phyloP scores from a whole-genome alignment of 495 filamentous ascomycete species.

The Immersiella caudata region DNA sequence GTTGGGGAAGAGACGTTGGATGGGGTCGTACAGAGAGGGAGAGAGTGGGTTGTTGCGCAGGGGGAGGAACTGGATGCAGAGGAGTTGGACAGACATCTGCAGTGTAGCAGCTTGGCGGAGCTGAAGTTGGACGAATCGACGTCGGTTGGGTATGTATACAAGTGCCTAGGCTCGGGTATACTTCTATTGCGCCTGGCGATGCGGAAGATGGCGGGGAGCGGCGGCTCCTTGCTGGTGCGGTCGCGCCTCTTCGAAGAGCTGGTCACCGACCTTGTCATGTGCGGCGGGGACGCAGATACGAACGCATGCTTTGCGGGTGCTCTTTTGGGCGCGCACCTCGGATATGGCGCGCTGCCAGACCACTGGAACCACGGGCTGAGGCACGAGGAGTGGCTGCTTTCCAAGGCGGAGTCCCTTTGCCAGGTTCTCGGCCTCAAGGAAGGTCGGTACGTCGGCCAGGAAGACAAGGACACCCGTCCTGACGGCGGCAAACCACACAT shows the following conservation, averaged over 20 bases:
- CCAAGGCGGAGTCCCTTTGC: conserved; percentile 38
- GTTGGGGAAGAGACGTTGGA: conserved; percentile 38
- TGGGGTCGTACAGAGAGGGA: conserved; percentile 29
- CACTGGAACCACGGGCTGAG: conserved; percentile 49
- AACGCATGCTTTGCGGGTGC: conserved; percentile 54
- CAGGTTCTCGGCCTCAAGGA: conserved; percentile 34
- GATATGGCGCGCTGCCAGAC: conserved; percentile 42
- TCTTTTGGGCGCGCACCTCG: conserved; percentile 46
- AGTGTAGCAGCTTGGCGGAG: conserved; percentile 33
- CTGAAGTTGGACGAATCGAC: conserved; percentile 44
- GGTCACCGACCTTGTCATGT: conserved; percentile 49
- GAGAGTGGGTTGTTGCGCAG: conserved; percentile 29
- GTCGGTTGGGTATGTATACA: conserved; percentile 55
- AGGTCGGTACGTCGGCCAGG: conserved; percentile 31
- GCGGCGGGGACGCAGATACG: conserved; percentile 54
- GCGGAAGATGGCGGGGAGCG: conserved; percentile 16
- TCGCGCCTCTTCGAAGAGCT: conserved; percentile 42
- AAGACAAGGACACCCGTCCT: conserved; percentile 36
- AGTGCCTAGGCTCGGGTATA: conserved; percentile 48
- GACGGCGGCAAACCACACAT: conserved; percentile 35
- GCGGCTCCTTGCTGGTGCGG: conserved; percentile 15
- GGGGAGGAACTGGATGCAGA: conserved; percentile 37
- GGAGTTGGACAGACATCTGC: conserved; percentile 42
- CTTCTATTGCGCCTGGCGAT: conserved; percentile 43
- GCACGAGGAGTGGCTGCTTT: conserved; percentile 44